Percentiles rank a stretch among this genome's conserved stretches.
Evolutionary conservation across 2,329 filamentous ascomycete species (phyloP).

Genomic region (Fusarium sulawesiense): DNA sequence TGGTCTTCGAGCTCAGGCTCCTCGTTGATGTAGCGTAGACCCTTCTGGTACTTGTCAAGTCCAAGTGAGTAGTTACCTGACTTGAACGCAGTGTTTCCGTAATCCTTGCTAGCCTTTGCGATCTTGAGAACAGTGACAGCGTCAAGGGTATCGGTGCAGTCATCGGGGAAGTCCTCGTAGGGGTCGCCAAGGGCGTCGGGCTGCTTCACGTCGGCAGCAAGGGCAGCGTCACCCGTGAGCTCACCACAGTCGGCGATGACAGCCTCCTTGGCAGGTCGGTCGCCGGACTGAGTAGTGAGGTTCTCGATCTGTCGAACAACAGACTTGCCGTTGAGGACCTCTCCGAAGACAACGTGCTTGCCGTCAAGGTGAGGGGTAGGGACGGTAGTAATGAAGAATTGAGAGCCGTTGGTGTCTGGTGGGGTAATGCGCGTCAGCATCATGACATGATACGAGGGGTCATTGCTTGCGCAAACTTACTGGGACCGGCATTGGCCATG

Average conservation of each 20-base stretch:
- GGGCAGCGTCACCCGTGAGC: slow-evolving; percentile 77
- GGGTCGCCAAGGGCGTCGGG: slow-evolving; percentile 87
- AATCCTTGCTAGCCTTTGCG: slow-evolving; percentile 86
- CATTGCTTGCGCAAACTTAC: slow-evolving; percentile 57
- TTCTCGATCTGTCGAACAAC: slow-evolving; percentile 92
- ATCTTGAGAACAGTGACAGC: slow-evolving; percentile 80
- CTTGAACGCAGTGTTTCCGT: slow-evolving; percentile 94
- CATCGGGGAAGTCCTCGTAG: slow-evolving; percentile 96
- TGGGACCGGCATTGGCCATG: slow-evolving; percentile 97
- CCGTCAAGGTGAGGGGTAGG: slow-evolving; percentile 93
- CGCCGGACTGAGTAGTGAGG: slow-evolving; percentile 75
- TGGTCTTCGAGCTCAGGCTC: slow-evolving; percentile 81
- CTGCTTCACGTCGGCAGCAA: slow-evolving; percentile 72
- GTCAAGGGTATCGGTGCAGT: slow-evolving; percentile 72
- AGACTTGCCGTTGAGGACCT: slow-evolving; percentile 93
- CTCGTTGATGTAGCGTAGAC: slow-evolving; percentile 87
- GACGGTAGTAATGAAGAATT: slow-evolving; percentile 98
- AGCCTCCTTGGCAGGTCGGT: slow-evolving; percentile 81
- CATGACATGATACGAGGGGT: background rate
- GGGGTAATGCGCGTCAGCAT: slow-evolving; percentile 24
- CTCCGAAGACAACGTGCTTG: slow-evolving; percentile 98
- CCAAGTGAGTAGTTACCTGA: slow-evolving; percentile 74
- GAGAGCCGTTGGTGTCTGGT: slow-evolving; percentile 89
- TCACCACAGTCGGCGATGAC: slow-evolving; percentile 87
- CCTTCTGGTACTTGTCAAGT: slow-evolving; percentile 95